Evolutionary conservation across 1,139 yeast genomes (phyloP).

Genomic region (Taphrina flavorubra): DNA sequence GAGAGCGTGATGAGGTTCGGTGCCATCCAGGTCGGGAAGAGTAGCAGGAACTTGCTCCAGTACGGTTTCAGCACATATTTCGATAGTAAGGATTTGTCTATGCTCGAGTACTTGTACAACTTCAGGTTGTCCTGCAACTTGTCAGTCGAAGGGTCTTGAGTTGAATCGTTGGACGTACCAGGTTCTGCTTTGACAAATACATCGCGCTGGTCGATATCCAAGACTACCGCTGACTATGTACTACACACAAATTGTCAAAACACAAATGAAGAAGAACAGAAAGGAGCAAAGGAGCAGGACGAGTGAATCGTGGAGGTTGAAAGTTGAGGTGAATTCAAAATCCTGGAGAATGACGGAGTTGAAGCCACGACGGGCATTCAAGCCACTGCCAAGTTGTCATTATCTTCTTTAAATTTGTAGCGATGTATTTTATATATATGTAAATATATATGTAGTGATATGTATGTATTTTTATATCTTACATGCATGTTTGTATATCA

Average conservation of each 20-base stretch:
- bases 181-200: slow-evolving; percentile 35
- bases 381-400: no score
- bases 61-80: slow-evolving; percentile 68
- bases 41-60: slow-evolving; percentile 70
- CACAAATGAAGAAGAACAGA: neutral
- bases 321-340: neutral
- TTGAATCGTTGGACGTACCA: slow-evolving; percentile 3
- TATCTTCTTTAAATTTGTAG: no score
- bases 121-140: slow-evolving; percentile 31
- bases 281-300: no score
- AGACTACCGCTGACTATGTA: neutral
- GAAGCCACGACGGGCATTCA: no score
- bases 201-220: neutral
- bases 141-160: neutral
- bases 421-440: no score
- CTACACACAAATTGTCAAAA: neutral
- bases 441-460: no score
- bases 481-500: no score
- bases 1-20: slow-evolving; percentile 67
- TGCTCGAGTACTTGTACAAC: slow-evolving; percentile 40
- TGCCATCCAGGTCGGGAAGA: slow-evolving; percentile 75
- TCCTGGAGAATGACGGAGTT: neutral
- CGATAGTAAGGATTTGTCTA: slow-evolving; percentile 71
- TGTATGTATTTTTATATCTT: no score
- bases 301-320: neutral